Conservation (phyloP, 208 protist genomes). For the Acanthamoeba healyi region DNA sequence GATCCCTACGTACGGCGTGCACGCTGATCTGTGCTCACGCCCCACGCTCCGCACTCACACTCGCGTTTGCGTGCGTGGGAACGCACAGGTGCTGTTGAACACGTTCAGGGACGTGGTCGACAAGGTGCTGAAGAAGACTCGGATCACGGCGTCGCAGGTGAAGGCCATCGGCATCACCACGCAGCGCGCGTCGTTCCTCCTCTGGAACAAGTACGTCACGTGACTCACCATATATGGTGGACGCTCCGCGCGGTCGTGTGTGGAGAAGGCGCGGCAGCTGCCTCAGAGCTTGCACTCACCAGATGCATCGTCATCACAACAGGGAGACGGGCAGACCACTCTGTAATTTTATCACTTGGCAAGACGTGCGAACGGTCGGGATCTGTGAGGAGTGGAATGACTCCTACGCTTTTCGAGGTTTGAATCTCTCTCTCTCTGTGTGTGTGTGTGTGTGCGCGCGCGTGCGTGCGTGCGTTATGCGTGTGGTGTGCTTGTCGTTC, state of each 20-base stretch:
- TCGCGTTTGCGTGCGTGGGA: neutral
- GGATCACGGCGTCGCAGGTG: neutral
- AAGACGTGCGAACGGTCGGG: conserved; percentile 46
- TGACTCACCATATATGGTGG: too few relatives aligned
- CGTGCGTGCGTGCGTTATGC: too few relatives aligned
- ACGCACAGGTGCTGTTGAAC: conserved; percentile 45
- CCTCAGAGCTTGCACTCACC: neutral
- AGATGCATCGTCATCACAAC: neutral
- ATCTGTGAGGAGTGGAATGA: conserved; percentile 70
- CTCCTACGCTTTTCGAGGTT: conserved; percentile 56
- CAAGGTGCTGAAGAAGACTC: conserved; percentile 48
- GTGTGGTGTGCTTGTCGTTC: neutral
- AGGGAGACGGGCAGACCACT: conserved; percentile 67
- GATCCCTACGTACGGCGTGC: conserved; percentile 68
- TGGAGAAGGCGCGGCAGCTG: neutral
- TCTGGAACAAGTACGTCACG: conserved; percentile 53
- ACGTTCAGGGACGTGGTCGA: conserved; percentile 35
- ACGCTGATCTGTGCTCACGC: too few relatives aligned
- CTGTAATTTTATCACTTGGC: conserved; percentile 73
- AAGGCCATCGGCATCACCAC: conserved; percentile 69
- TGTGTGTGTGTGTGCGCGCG: neutral
- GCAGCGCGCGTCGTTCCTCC: conserved; percentile 60
- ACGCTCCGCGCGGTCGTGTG: too few relatives aligned
- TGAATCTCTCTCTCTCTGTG: neutral
- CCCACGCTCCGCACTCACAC: neutral